Evolutionary conservation across 495 filamentous ascomycete genomes (phyloP).

Genomic region (Aspergillus incahuasiensis): DNA sequence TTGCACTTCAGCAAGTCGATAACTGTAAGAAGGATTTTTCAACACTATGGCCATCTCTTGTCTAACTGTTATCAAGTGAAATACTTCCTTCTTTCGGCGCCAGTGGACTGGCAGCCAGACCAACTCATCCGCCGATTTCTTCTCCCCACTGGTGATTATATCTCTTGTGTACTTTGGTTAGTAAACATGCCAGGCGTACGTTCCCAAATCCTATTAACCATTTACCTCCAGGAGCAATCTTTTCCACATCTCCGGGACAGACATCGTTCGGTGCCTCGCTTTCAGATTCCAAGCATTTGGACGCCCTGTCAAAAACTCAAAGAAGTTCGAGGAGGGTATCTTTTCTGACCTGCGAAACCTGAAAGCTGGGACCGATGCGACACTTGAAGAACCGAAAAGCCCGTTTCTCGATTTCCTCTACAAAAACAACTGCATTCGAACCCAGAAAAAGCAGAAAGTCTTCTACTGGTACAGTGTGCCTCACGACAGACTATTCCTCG

Average conservation of each 20-base stretch:
- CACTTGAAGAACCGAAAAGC: constrained; percentile 97
- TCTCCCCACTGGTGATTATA: constrained; percentile 94
- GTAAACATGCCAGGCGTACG: constrained; percentile 20
- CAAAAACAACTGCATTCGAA: constrained; percentile 99
- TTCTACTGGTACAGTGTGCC: constrained; percentile 99
- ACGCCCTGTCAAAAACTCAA: constrained; percentile 97
- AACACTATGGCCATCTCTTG: not conserved
- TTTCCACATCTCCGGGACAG: constrained; percentile 97
- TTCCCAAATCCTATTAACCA: constrained; percentile 9
- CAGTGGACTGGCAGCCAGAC: constrained; percentile 94
- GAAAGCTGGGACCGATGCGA: constrained; percentile 98
- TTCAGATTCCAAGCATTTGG: constrained; percentile 99
- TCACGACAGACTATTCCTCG: constrained; percentile 93
- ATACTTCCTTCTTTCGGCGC: constrained; percentile 98
- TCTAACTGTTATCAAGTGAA: constrained; percentile 62
- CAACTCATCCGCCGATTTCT: constrained; percentile 96
- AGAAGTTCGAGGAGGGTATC: constrained; percentile 99
- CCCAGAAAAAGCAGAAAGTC: constrained; percentile 99
- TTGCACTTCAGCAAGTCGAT: constrained; percentile 96
- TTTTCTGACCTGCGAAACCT: constrained; percentile 98
- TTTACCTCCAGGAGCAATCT: constrained; percentile 74
- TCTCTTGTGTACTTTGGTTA: constrained; percentile 95
- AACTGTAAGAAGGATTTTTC: constrained; percentile 69
- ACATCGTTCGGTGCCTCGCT: constrained; percentile 96
- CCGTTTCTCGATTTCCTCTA: constrained; percentile 97